A percentile compares a stretch with the other conserved stretches of the same genome.
These are phyloP conservation scores for Cokeromyces recurvatus DNA, from an alignment of 371 early-diverging fungal species.

Conservation along the genomic window DNA sequence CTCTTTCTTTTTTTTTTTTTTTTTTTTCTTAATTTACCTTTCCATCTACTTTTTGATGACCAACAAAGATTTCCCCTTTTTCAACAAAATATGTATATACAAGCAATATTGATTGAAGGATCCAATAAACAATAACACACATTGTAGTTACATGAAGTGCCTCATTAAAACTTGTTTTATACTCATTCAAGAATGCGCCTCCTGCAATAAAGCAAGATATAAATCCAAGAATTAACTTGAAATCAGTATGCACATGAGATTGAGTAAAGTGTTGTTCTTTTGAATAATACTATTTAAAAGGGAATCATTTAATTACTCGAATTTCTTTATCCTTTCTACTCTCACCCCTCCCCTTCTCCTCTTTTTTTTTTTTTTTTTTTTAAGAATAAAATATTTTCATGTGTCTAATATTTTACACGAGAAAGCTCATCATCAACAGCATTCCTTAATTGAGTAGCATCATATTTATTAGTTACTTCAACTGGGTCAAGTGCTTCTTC, in stretches of 20 bases:
- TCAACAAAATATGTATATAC: constrained; percentile 26
- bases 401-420: constrained; percentile 17
- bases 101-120: constrained; percentile 20
- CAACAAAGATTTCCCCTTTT: constrained; percentile 35
- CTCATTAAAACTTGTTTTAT: constrained; percentile 32
- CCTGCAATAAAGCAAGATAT: constrained; percentile 36
- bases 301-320: not conserved
- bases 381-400: too few relatives aligned
- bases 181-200: constrained; percentile 33
- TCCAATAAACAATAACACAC: constrained; percentile 33
- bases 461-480: constrained; percentile 32
- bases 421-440: constrained; percentile 41
- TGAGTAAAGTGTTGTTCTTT: constrained; percentile 20
- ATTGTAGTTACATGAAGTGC: constrained; percentile 21
- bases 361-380: too few relatives aligned
- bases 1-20: not conserved
- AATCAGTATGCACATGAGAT: constrained; percentile 32
- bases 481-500: too few relatives aligned
- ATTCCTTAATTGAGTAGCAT: constrained; percentile 34
- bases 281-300: constrained; percentile 23
- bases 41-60: constrained; percentile 21
- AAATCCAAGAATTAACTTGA: constrained; percentile 39
- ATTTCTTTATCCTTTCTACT: too few relatives aligned
- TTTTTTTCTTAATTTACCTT: constrained; percentile 10
- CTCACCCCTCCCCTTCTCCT: too few relatives aligned